Conservation (phyloP, 106 monocot genomes). For the Iris macrosiphon region DNA sequence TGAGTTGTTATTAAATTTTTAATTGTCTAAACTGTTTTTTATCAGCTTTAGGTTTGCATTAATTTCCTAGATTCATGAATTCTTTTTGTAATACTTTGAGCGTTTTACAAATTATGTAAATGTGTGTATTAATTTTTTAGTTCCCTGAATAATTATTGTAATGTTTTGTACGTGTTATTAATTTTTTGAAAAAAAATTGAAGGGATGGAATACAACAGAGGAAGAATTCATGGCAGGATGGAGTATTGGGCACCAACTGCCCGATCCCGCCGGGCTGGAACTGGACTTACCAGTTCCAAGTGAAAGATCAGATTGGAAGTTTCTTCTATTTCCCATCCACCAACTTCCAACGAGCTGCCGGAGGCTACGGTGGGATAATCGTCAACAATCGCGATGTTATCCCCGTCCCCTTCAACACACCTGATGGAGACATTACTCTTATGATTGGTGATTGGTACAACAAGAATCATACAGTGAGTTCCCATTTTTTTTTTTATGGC, state of each 20-base stretch:
- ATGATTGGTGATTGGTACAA: slow-evolving; percentile 96
- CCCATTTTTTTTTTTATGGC: not conserved
- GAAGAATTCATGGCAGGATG: slow-evolving; percentile 93
- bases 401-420: slow-evolving; percentile 61
- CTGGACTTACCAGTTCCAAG: slow-evolving; percentile 94
- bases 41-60: not conserved
- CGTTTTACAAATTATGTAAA: too few relatives aligned
- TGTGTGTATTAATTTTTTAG: too few relatives aligned
- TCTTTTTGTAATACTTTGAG: not conserved
- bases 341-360: slow-evolving; percentile 66
- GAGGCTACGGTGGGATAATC: slow-evolving; percentile 85
- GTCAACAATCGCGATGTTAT: slow-evolving; percentile 68
- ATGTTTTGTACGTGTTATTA: not conserved
- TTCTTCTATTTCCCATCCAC: slow-evolving; percentile 84
- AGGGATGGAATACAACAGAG: slow-evolving; percentile 85
- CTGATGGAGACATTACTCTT: slow-evolving; percentile 70
- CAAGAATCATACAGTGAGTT: slow-evolving; percentile 55
- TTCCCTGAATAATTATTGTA: too few relatives aligned
- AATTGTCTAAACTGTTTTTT: not conserved
- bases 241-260: slow-evolving; percentile 87
- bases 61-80: not conserved
- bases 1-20: not conserved
- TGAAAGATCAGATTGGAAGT: slow-evolving; percentile 98
- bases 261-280: slow-evolving; percentile 93
- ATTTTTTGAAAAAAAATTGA: not conserved